phyloP scores from a whole-genome alignment of 2,329 filamentous ascomycete species.

The Scleromitrula shiraiana region DNA sequence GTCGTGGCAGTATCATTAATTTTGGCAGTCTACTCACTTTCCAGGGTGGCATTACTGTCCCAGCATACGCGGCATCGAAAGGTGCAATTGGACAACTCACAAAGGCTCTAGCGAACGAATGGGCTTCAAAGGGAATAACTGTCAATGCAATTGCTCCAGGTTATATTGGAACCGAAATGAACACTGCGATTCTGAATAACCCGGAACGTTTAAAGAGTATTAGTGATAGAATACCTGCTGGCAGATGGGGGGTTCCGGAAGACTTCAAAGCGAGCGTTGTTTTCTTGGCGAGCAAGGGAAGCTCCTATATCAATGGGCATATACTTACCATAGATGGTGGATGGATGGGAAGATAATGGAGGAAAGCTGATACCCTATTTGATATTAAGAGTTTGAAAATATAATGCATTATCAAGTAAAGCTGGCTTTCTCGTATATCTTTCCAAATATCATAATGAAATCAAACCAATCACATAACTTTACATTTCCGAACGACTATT shows the following conservation, averaged over 20 bases:
- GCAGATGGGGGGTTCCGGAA: conserved; percentile 73
- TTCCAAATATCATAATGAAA: no score
- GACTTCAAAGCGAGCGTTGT: conserved; percentile 82
- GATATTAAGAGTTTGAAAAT: no score
- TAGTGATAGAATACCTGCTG: conserved; percentile 71
- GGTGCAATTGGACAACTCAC: conserved; percentile 67
- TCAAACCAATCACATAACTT: no score
- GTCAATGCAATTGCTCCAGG: conserved; percentile 88
- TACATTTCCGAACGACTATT: no score
- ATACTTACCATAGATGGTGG: conserved; percentile 79
- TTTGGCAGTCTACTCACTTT: conserved; percentile 79
- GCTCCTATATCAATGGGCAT: conserved; percentile 75
- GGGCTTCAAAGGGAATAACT: conserved; percentile 68
- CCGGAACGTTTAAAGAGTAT: conserved; percentile 63
- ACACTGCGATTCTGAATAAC: conserved; percentile 70
- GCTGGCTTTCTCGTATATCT: background rate
- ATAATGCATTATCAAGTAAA: no score
- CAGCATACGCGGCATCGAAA: conserved; percentile 80
- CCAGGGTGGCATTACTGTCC: conserved; percentile 83
- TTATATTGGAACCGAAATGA: conserved; percentile 94
- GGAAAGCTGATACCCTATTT: background rate
- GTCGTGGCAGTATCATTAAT: conserved; percentile 72
- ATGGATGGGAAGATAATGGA: conserved; percentile 78
- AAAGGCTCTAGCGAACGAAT: conserved; percentile 72
- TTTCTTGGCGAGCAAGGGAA: conserved; percentile 68